Evolutionary conservation across 2,329 filamentous ascomycete species (phyloP).

Genomic region (Neoarthrinium moseri): DNA sequence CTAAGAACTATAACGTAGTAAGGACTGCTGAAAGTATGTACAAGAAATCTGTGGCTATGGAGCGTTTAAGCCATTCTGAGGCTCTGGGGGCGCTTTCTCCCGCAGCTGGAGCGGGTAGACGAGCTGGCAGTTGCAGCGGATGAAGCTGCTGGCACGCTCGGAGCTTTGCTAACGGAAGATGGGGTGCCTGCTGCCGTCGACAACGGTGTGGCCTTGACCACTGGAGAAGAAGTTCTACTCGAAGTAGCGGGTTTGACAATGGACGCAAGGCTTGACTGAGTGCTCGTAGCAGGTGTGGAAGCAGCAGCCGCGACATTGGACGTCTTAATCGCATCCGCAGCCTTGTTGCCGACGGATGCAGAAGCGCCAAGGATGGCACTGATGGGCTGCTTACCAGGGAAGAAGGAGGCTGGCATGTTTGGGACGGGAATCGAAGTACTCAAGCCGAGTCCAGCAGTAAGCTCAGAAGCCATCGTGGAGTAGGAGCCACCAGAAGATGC

Average conservation of each 20-base stretch:
- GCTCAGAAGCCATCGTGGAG: constrained; percentile 19
- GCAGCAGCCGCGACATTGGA: background rate
- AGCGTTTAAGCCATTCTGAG: background rate
- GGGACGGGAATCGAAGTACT: constrained; percentile 17
- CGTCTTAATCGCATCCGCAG: too few species aligned
- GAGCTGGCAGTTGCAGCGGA: too few species aligned
- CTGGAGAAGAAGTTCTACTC: background rate
- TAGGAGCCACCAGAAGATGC: constrained; percentile 14
- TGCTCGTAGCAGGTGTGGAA: background rate
- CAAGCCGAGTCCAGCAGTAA: constrained; percentile 16
- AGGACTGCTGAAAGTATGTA: too few species aligned
- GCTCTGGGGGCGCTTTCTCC: background rate
- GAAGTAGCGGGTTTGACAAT: background rate
- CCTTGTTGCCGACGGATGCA: background rate
- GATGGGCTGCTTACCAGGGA: constrained; percentile 10
- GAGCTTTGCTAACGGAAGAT: too few species aligned
- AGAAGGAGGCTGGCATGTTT: constrained; percentile 14
- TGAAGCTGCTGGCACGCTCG: too few species aligned
- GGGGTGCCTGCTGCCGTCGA: too few species aligned
- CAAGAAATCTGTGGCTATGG: background rate
- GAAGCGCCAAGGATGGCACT: constrained; percentile 12
- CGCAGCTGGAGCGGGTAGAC: background rate
- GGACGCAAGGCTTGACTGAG: background rate
- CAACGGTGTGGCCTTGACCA: too few species aligned
- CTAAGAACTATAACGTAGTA: too few species aligned